Evolutionary conservation across 805 yeast species (phyloP).

Genomic region (Starmerella geochares): DNA sequence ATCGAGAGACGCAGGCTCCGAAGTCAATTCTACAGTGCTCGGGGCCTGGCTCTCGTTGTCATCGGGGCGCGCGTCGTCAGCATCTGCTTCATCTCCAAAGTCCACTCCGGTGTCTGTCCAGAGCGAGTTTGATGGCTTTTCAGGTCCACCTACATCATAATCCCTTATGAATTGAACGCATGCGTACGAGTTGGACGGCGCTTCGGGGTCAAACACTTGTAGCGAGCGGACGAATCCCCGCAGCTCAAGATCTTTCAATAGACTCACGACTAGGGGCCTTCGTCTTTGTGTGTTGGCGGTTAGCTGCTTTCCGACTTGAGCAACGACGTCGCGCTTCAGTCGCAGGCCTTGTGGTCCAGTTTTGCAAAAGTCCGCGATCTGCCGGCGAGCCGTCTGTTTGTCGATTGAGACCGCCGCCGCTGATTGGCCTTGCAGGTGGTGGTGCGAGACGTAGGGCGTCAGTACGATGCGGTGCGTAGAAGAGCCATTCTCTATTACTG

Average conservation of each 20-base stretch:
- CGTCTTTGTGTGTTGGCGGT: conserved; percentile 27
- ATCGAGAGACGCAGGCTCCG: conserved; percentile 12
- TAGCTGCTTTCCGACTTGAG: conserved; percentile 31
- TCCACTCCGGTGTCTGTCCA: background rate
- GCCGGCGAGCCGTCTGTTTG: conserved; percentile 20
- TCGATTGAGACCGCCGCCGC: conserved; percentile 11
- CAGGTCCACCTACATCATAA: background rate
- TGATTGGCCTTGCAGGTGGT: background rate
- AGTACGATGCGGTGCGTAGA: conserved; percentile 31
- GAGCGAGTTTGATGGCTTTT: background rate
- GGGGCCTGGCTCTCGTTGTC: conserved; percentile 27
- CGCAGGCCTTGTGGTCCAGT: conserved; percentile 31
- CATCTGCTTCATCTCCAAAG: conserved; percentile 24
- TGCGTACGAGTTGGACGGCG: conserved; percentile 28
- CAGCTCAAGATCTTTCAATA: conserved; percentile 26
- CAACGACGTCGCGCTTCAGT: conserved; percentile 33
- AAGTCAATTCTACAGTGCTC: conserved; percentile 28
- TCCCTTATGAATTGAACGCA: conserved; percentile 31
- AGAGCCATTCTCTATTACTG: conserved; percentile 29
- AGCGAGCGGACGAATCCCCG: conserved; percentile 29
- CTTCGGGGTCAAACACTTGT: conserved; percentile 30
- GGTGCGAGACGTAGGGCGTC: conserved; percentile 4
- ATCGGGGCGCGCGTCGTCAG: conserved; percentile 28
- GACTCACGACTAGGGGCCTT: conserved; percentile 22
- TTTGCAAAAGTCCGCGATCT: conserved; percentile 27